These are phyloP conservation scores for Penicillium sp. DNA, from an alignment of 2,329 filamentous ascomycete species.

Conservation along the genomic window DNA sequence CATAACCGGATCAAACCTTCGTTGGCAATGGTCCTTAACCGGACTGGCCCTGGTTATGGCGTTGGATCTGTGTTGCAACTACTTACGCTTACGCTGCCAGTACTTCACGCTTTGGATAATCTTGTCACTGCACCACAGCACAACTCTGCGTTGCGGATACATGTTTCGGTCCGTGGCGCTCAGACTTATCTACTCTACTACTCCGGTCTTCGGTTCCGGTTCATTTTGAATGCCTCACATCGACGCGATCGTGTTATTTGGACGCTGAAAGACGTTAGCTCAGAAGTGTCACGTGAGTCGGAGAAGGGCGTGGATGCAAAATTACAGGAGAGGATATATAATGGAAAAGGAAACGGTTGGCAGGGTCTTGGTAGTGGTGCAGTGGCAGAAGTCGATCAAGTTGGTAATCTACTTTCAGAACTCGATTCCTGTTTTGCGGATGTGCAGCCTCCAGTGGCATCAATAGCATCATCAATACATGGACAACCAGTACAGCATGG, in stretches of 20 bases:
- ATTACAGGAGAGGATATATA: constrained; percentile 32
- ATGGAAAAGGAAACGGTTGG: constrained; percentile 36
- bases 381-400: constrained; percentile 29
- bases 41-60: constrained; percentile 24
- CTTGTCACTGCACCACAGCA: constrained; percentile 26
- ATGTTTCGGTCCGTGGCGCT: constrained; percentile 33
- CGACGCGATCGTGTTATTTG: constrained; percentile 30
- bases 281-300: constrained; percentile 16
- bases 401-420: constrained; percentile 30
- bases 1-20: constrained; percentile 39
- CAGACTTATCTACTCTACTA: constrained; percentile 35
- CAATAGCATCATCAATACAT: neutral
- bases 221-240: constrained; percentile 27
- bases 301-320: constrained; percentile 19
- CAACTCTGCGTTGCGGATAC: constrained; percentile 23
- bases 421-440: constrained; percentile 27
- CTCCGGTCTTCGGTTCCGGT: constrained; percentile 28
- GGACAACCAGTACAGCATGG: neutral
- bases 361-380: constrained; percentile 36
- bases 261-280: constrained; percentile 30
- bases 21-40: constrained; percentile 35
- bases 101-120: constrained; percentile 34
- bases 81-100: constrained; percentile 33
- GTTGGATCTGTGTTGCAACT: constrained; percentile 29
- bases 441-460: neutral